A percentile compares a stretch with the other conserved stretches of the same genome.
phyloP scores from a whole-genome alignment of 1,284 basidiomycete genomes.

The Tilletia caries region DNA sequence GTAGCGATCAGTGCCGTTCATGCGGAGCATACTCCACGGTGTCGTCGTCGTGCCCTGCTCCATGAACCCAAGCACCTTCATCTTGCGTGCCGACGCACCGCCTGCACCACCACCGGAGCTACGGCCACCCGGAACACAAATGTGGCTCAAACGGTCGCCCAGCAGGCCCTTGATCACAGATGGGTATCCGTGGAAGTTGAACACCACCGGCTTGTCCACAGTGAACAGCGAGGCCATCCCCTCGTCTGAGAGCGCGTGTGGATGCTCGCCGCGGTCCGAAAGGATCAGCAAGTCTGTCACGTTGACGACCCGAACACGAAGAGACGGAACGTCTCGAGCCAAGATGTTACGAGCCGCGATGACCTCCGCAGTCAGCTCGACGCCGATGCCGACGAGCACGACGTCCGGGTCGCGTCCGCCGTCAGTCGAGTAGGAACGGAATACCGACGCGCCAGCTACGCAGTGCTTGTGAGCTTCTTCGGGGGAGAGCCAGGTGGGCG shows the following conservation, averaged over 20 bases:
- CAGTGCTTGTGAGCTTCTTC: conserved; percentile 55
- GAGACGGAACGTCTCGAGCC: conserved; percentile 47
- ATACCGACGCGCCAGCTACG: conserved; percentile 55
- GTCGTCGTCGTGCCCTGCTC: conserved; percentile 59
- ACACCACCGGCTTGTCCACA: conserved; percentile 60
- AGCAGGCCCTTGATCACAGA: conserved; percentile 28
- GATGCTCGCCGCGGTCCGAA: conserved; percentile 65
- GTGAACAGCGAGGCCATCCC: conserved; percentile 58
- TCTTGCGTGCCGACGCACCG: conserved; percentile 39
- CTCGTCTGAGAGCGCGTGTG: conserved; percentile 68
- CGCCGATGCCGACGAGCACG: conserved; percentile 58
- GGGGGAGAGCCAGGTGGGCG: conserved; percentile 46
- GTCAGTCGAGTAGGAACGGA: conserved; percentile 57
- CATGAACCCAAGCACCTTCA: conserved; percentile 56
- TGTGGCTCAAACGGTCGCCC: conserved; percentile 26
- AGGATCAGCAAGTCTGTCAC: conserved; percentile 71
- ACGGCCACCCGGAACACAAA: conserved; percentile 12
- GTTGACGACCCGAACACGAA: conserved; percentile 50
- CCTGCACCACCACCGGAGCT: conserved; percentile 3
- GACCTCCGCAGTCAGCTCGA: conserved; percentile 58
- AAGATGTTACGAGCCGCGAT: conserved; percentile 51
- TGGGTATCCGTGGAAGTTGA: conserved; percentile 68
- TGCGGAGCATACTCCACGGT: conserved; percentile 57
- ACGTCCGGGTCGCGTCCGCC: conserved; percentile 59
- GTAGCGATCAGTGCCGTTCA: conserved; percentile 57